phyloP scores from a whole-genome alignment of 2,329 filamentous ascomycete species.

The Emergomyces africanus region DNA sequence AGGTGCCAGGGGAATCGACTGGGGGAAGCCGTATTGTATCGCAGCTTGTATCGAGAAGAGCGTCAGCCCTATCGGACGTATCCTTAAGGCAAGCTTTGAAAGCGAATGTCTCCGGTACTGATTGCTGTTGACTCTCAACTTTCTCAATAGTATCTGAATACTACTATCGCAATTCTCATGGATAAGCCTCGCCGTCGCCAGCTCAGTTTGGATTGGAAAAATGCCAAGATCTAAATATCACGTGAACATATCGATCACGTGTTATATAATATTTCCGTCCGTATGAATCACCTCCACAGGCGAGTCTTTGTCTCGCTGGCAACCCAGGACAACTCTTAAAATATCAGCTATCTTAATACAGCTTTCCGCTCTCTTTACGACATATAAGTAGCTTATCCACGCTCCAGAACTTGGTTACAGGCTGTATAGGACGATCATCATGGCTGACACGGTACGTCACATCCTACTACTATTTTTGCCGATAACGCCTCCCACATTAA shows the following conservation, averaged over 20 bases:
- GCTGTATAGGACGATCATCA: constrained; percentile 13
- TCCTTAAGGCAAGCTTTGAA: neutral
- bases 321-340: neutral
- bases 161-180: neutral
- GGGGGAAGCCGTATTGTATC: neutral
- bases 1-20: constrained; percentile 5
- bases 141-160: neutral
- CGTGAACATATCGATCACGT: neutral
- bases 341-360: neutral
- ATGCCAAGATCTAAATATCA: neutral
- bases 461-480: constrained; percentile 24
- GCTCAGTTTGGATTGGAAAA: neutral
- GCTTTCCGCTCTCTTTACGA: neutral
- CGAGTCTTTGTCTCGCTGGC: no score
- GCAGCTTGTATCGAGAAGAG: neutral
- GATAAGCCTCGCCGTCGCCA: neutral
- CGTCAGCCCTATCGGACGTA: neutral
- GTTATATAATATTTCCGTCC: neutral
- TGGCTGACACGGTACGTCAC: constrained; percentile 35
- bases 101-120: neutral
- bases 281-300: no score
- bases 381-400: no score
- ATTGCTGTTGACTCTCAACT: neutral
- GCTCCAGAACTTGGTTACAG: neutral
- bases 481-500: constrained; percentile 6